Base-by-base conservation (phyloP, 352 stramenopile genomes). In the Hyaloperonospora brassicae region DNA sequence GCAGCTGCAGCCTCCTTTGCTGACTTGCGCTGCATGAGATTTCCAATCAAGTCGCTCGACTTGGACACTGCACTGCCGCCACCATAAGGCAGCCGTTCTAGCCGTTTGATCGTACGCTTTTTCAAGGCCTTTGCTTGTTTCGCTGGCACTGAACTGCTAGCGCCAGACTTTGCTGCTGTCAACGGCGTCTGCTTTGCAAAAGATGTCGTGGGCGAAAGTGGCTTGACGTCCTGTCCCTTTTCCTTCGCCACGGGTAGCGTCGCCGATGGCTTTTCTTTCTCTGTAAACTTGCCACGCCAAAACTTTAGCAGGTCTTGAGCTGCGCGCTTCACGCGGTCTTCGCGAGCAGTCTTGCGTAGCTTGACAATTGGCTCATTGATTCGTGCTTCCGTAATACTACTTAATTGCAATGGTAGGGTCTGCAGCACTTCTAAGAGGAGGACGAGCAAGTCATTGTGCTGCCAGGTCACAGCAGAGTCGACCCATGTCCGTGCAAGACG, bases 291-390 rank as follows among this genome's bases (percentile, higher is more conserved):
- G 56, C 63, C 70, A 52, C 81, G 70, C 83, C 83, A 93, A 68
- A 80, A 81, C 61, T 93, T 93, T 40, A 93, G 79, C 42, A 93
- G 62, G 44, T 93, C 80, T 52, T 93, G 83, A 5, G 83, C 83
- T 8, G 79, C 69, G 12, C 79, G 79, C 47, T 85, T 85, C 38
- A 93, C 80, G 17, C 81, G 77, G 48, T 93, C 83, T 61, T 91
- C 78, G 22, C 73, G 68, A 42, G 80, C 78, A 31, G 68, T 80
- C 51, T 93, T 93, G 59, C 79, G 76, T 36, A 93, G 70, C 66
- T 89, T 80, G 50, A 93, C 83, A 66, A 93, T 90, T 40, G 83
- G 83, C 60, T 93, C 80, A 72, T 93, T 93, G 61, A 93, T 93
- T 49, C 71, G 70, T 56, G 83, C 83, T 64, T 91, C 80, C 43